phyloP scores from a whole-genome alignment of 306 rosid genomes.

The Fragaria vesca region DNA sequence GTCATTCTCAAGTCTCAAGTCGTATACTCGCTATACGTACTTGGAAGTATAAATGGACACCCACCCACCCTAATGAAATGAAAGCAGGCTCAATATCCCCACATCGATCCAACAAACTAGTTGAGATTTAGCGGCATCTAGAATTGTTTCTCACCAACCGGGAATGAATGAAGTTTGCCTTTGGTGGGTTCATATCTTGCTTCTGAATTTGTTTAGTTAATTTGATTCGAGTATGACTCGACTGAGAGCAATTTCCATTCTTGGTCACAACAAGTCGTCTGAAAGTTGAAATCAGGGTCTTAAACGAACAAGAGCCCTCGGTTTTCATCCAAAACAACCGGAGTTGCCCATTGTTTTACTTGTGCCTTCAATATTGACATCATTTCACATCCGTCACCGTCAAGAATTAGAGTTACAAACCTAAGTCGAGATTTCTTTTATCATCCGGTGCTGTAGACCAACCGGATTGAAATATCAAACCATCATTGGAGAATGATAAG shows the following conservation, averaged over 20 bases:
- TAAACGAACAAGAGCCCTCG: conserved; percentile 15
- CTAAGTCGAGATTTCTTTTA: no score
- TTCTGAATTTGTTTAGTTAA: not conserved
- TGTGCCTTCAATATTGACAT: conserved; percentile 2
- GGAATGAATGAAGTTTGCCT: not conserved
- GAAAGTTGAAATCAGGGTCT: not conserved
- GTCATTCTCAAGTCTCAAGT: no score
- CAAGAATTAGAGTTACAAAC: not conserved
- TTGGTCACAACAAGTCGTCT: not conserved
- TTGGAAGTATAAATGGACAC: no score
- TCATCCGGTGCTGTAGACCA: no score
- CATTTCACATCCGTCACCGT: not conserved
- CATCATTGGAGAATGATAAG: not conserved
- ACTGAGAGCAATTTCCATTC: not conserved
- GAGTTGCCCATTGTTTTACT: conserved; percentile 39
- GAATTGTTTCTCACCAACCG: no score
- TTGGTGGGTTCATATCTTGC: not conserved
- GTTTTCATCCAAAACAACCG: conserved; percentile 35
- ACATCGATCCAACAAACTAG: no score
- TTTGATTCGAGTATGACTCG: not conserved
- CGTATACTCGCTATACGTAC: no score
- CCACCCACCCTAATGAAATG: no score
- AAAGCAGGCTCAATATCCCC: no score
- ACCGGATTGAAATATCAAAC: no score
- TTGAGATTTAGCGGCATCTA: no score